phyloP scores from a whole-genome alignment of 1,284 basidiomycete species.

The Cryptococcus sp. region DNA sequence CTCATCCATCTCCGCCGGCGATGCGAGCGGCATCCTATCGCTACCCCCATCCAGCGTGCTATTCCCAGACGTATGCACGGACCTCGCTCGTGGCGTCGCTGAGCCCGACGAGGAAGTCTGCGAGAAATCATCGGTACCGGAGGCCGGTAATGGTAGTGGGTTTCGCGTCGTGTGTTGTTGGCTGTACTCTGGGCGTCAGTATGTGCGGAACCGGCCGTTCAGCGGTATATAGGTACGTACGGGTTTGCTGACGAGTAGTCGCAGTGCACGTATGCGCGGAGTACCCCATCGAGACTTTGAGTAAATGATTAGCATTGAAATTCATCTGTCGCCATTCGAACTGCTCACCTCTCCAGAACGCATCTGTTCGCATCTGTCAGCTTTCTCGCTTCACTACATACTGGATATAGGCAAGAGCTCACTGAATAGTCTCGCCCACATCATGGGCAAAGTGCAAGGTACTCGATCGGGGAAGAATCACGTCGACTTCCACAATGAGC shows the following conservation, averaged over 20 bases:
- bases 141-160: conserved; percentile 6
- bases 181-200: not conserved
- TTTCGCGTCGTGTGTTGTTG: conserved; percentile 23
- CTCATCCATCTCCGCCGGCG: conserved; percentile 4
- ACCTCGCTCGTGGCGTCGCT: conserved; percentile 11
- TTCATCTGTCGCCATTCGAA: conserved; percentile 16
- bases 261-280: conserved; percentile 55
- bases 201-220: no score
- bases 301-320: not conserved
- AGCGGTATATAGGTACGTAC: conserved; percentile 31
- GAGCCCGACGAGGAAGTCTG: conserved; percentile 7
- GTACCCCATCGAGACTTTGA: conserved; percentile 50
- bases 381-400: not conserved
- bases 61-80: not conserved
- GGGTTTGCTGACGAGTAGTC: conserved; percentile 50
- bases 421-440: conserved; percentile 55
- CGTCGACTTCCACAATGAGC: conserved; percentile 56
- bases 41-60: not conserved
- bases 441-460: conserved; percentile 56
- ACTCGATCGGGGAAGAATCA: conserved; percentile 54
- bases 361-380: conserved; percentile 26
- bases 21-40: conserved; percentile 4
- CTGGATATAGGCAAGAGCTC: conserved; percentile 6
- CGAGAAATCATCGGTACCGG: not conserved
- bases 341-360: conserved; percentile 42